phyloP scores from a whole-genome alignment of 208 protist species.

The Trypanosoma mega region DNA sequence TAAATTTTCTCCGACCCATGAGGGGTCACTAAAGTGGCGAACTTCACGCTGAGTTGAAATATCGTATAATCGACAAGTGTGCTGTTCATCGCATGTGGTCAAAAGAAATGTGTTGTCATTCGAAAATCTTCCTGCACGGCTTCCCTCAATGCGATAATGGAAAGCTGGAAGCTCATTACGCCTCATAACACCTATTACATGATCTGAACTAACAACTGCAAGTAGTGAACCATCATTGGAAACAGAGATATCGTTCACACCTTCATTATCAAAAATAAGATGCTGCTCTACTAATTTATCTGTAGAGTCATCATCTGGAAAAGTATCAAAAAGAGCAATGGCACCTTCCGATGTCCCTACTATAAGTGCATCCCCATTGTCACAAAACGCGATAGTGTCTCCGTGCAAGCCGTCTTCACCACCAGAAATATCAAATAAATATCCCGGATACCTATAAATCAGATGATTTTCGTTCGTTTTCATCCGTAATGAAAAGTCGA shows the following conservation, averaged over 20 bases:
- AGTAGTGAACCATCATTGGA: slow-evolving; percentile 56
- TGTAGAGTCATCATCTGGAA: slow-evolving; percentile 59
- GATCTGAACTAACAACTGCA: slow-evolving; percentile 42
- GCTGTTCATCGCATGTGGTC: slow-evolving; percentile 58
- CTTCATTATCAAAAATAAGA: slow-evolving; percentile 79
- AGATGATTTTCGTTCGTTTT: slow-evolving; percentile 62
- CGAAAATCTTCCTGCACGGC: slow-evolving; percentile 65
- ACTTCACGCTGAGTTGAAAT: slow-evolving; percentile 52
- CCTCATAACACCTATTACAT: slow-evolving; percentile 51
- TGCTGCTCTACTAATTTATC: slow-evolving; percentile 85
- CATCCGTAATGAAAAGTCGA: slow-evolving; percentile 47
- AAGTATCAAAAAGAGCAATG: slow-evolving; percentile 80
- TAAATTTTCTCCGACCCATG: slow-evolving; percentile 68
- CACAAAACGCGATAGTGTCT: slow-evolving; percentile 78
- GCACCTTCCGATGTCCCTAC: slow-evolving; percentile 83
- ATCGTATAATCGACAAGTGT: slow-evolving; percentile 69
- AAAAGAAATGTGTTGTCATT: slow-evolving; percentile 58
- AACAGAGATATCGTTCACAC: slow-evolving; percentile 52
- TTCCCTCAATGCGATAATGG: slow-evolving; percentile 46
- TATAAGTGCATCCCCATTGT: slow-evolving; percentile 69
- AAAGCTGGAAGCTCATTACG: slow-evolving; percentile 59
- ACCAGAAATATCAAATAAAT: slow-evolving; percentile 82
- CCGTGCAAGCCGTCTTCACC: slow-evolving; percentile 64
- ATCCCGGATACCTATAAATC: slow-evolving; percentile 68
- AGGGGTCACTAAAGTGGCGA: slow-evolving; percentile 60